Base-by-base conservation (phyloP, 1,139 yeast genomes). In the Geotrichum armillariae region DNA sequence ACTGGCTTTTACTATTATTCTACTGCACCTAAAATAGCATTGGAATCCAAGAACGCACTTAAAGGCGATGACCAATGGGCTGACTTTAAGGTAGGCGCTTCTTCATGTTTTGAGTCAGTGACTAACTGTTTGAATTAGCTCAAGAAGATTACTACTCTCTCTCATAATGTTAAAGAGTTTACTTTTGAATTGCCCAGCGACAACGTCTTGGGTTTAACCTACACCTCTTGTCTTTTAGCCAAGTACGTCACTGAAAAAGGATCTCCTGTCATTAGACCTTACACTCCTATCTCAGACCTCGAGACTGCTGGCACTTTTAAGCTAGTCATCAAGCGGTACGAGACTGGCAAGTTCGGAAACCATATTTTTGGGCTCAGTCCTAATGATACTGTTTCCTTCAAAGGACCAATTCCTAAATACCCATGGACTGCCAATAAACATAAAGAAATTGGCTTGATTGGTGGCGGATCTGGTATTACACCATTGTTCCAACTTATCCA, bases 391-490 rank as follows among this genome's bases (percentile, higher is more conserved):
- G 78, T 94, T 56, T 75, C 95, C 9, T 87, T 94, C 78, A 91
- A 90, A 76, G 99, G 99, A 37, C 99, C 99, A 60, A 79, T 90
- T 63, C 77, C 79, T 62, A 94, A 94, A 77, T 91, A 94, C 89
- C 82, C 85, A 67, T 89, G 95, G 91, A 79, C 80, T 65, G 86
- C 93, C 61, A 91, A 91, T 76, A 80, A 83, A 72, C 93, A 80
- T 71, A 80, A 85, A 63, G 76, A 82, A 57, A 79, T 94, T 65
- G 85, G 86, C 50, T 78, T 93, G 74, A 77, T 93, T 62, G 98
- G 97, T 60, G 99, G 96, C 61, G 99, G 99, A 65, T 79, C 95
- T 44, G 98, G 98, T 70, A 89, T 93, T 70, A 88, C 97, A 27
- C 99, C 98, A 56, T 77, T 91, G 76, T 90, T 78, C 76, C 99